These are phyloP conservation scores for Iberis pinnata DNA, from an alignment of 345 rosid species.

Conservation along the genomic window DNA sequence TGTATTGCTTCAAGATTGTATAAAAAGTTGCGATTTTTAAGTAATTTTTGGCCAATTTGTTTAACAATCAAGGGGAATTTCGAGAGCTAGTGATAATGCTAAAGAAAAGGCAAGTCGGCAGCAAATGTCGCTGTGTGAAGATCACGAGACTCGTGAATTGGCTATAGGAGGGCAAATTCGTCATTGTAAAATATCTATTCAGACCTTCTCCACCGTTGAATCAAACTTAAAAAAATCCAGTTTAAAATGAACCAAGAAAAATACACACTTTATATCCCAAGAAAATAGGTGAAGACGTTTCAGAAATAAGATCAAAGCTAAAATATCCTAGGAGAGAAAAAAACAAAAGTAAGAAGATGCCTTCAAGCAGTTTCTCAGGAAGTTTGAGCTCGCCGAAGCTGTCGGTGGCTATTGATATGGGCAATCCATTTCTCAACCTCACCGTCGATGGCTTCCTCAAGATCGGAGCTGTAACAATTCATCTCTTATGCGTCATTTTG, in stretches of 20 bases:
- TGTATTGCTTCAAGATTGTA: too few relatives aligned
- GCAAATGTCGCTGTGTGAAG: too few relatives aligned
- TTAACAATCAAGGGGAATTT: too few relatives aligned
- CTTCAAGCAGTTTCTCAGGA: conserved; percentile 48
- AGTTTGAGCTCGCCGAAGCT: conserved; percentile 53
- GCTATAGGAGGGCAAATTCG: too few relatives aligned
- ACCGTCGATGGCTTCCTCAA: conserved; percentile 77
- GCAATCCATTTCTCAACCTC: conserved; percentile 63
- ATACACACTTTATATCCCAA: conserved; percentile 18
- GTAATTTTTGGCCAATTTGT: too few relatives aligned
- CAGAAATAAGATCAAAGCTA: too few relatives aligned
- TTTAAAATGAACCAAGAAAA: too few relatives aligned
- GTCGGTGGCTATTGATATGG: conserved; percentile 60
- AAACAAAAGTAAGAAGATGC: conserved; percentile 46
- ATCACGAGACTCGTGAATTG: too few relatives aligned
- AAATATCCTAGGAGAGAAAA: too few relatives aligned
- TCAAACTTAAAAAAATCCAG: too few relatives aligned
- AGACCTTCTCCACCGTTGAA: conserved; percentile 30
- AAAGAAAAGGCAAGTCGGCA: conserved; percentile 12
- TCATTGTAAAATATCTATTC: too few relatives aligned
- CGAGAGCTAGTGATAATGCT: conserved; percentile 22
- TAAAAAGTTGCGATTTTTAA: conserved; percentile 32
- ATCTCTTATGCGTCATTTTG: too few relatives aligned
- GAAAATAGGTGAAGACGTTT: conserved; percentile 4
- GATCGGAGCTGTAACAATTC: conserved; percentile 56